Evolutionary conservation across 2,329 filamentous ascomycete species (phyloP).

Genomic region (Diplocarpon rosae): DNA sequence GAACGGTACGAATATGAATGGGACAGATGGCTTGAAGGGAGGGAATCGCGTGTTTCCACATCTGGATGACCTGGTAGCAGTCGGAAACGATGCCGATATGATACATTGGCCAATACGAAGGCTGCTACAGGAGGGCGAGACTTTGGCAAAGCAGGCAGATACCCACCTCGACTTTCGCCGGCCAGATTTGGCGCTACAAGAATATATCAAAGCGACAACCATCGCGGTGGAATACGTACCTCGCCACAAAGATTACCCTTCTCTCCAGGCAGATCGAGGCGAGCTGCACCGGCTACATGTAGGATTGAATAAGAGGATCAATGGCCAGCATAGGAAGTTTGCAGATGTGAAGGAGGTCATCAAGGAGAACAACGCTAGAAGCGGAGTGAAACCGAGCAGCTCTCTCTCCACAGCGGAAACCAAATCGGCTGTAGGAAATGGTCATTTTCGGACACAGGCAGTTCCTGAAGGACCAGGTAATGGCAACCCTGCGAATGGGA

Average conservation of each 20-base stretch:
- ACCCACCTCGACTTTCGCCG: conserved; percentile 51
- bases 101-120: conserved; percentile 37
- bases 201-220: conserved; percentile 74
- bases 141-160: conserved; percentile 47
- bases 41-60: conserved; percentile 29
- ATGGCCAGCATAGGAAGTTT: conserved; percentile 38
- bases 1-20: conserved; percentile 11
- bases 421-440: conserved; percentile 1
- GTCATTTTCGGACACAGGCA: conserved; percentile 12
- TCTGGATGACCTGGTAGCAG: conserved; percentile 33
- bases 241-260: conserved; percentile 61
- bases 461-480: conserved; percentile 2
- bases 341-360: conserved; percentile 48
- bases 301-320: conserved; percentile 40
- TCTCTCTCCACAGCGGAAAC: neutral
- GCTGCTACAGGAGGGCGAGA: conserved; percentile 42
- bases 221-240: conserved; percentile 70
- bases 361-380: conserved; percentile 51
- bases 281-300: conserved; percentile 39
- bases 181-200: conserved; percentile 66
- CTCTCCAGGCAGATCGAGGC: conserved; percentile 44
- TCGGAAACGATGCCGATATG: conserved; percentile 25
- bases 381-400: conserved; percentile 35
- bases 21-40: conserved; percentile 13
- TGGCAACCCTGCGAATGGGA: conserved; percentile 25